Evolutionary conservation across 768 basidiomycete genomes (phyloP).

Genomic region (Rhodotorula diobovata): DNA sequence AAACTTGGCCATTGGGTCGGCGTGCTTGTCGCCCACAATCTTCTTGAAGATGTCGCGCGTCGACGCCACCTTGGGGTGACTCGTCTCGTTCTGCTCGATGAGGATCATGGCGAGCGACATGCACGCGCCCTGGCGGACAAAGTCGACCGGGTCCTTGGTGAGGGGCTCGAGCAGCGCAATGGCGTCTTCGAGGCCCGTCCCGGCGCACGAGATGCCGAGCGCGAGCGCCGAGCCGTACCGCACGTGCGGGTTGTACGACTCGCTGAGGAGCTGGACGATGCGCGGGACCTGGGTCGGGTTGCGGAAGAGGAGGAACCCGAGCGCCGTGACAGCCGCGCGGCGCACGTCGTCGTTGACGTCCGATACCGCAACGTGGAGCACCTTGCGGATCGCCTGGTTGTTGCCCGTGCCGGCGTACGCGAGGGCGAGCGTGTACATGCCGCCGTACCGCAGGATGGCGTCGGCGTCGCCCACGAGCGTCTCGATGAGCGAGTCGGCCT

Average conservation of each 20-base stretch:
- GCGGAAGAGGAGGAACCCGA: constrained; percentile 95
- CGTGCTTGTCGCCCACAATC: constrained; percentile 91
- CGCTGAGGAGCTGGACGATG: constrained; percentile 91
- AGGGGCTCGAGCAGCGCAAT: constrained; percentile 94
- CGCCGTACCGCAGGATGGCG: constrained; percentile 92
- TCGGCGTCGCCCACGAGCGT: constrained; percentile 82
- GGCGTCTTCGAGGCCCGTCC: constrained; percentile 94
- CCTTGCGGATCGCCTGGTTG: constrained; percentile 82
- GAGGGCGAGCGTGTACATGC: constrained; percentile 90
- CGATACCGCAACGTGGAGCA: constrained; percentile 93
- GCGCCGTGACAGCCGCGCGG: constrained; percentile 87
- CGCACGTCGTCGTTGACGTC: constrained; percentile 97
- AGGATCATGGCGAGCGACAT: constrained; percentile 94
- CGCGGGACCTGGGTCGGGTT: constrained; percentile 93
- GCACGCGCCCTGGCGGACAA: constrained; percentile 95
- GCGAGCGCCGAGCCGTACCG: constrained; percentile 94
- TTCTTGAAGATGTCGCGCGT: constrained; percentile 81
- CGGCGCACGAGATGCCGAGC: constrained; percentile 93
- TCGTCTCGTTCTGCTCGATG: constrained; percentile 89
- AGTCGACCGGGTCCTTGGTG: constrained; percentile 97
- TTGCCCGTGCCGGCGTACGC: constrained; percentile 95
- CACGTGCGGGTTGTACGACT: constrained; percentile 98
- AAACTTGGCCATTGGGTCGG: constrained; percentile 97
- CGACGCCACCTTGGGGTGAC: constrained; percentile 71
- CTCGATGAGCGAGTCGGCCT: constrained; percentile 79